Evolutionary conservation across 805 yeast genomes (phyloP).

Genomic region (Torulaspora delbrueckii): DNA sequence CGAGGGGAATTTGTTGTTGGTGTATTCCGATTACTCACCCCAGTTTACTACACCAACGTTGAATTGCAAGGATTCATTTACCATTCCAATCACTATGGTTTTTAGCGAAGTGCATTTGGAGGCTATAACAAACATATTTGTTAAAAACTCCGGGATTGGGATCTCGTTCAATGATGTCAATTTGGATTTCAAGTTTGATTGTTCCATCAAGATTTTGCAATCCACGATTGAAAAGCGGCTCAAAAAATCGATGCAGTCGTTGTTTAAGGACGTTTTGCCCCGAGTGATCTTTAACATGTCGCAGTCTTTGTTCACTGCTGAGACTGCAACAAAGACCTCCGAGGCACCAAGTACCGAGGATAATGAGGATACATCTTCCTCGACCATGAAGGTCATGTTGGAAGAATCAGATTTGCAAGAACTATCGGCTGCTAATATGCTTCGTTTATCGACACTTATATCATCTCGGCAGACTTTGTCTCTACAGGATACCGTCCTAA

Average conservation of each 20-base stretch:
- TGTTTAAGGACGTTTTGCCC: conserved; percentile 35
- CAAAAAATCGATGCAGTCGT: conserved; percentile 32
- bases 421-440: conserved; percentile 60
- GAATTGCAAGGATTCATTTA: conserved; percentile 33
- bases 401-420: conserved; percentile 36
- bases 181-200: conserved; percentile 34
- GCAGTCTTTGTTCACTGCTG: conserved; percentile 31
- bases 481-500: conserved; percentile 50
- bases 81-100: conserved; percentile 35
- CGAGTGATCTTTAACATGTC: conserved; percentile 35
- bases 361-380: neutral
- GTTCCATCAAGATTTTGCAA: conserved; percentile 35
- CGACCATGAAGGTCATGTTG: conserved; percentile 17
- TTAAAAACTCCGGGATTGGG: conserved; percentile 33
- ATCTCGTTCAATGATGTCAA: conserved; percentile 37
- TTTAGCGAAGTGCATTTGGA: conserved; percentile 33
- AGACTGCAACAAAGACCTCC: conserved; percentile 9
- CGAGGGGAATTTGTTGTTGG: conserved; percentile 33
- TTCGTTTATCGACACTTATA: conserved; percentile 60
- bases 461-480: conserved; percentile 77
- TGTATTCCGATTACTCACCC: conserved; percentile 28
- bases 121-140: conserved; percentile 34
- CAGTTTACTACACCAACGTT: conserved; percentile 31
- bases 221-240: conserved; percentile 34
- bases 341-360: conserved; percentile 5